Evolutionary conservation across 2,329 filamentous ascomycete species (phyloP), one percentile per base, ranked within the genome.

Genomic region (Nemania diffusa): DNA sequence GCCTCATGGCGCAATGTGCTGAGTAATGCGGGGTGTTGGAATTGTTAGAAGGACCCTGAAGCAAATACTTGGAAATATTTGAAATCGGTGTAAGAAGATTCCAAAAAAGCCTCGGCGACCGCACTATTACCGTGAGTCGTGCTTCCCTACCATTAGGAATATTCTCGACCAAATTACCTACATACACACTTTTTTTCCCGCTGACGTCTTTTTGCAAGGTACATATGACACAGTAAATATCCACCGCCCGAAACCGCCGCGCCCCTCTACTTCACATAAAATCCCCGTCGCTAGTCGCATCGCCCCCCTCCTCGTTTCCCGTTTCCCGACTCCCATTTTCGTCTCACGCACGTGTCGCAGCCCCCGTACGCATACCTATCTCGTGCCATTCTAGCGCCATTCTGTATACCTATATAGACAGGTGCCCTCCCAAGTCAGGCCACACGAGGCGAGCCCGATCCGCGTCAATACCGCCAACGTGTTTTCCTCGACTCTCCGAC

Each of bases 401-500:
- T n/a, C n/a, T n/a, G n/a, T n/a, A n/a, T n/a, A n/a, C n/a, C n/a
- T n/a, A n/a, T n/a, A n/a, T n/a, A n/a, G n/a, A n/a, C n/a, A n/a
- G n/a, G n/a, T n/a, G n/a, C n/a, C n/a, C n/a, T n/a, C n/a, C n/a
- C n/a, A 40, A 40, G 34, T 40, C 34, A 40, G 34, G 34, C 15
- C 34, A n/a, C n/a, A n/a, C n/a, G n/a, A 40, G 34, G 15, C 34
- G 34, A 40, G 3, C 11, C 11, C 34, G 34, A 40, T 13, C 15
- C 34, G 34, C 5, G 42, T 22, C 61, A 70, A 71, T 78, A 84
- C 85, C 89, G 91, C 83, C 92, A 97, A 94, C 85, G 88, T 97
- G 95, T 97, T 97, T 87, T 93, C 93, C 85, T 93, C 91, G 81
- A 85, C 88, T 72, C 89, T 95, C 75, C 88, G 88, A 83, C 89